A percentile compares a stretch with the other conserved stretches of the same genome.
These are phyloP conservation scores for Termitomyces sp. DNA, from an alignment of 1,284 basidiomycete genomes.

Conservation along the genomic window DNA sequence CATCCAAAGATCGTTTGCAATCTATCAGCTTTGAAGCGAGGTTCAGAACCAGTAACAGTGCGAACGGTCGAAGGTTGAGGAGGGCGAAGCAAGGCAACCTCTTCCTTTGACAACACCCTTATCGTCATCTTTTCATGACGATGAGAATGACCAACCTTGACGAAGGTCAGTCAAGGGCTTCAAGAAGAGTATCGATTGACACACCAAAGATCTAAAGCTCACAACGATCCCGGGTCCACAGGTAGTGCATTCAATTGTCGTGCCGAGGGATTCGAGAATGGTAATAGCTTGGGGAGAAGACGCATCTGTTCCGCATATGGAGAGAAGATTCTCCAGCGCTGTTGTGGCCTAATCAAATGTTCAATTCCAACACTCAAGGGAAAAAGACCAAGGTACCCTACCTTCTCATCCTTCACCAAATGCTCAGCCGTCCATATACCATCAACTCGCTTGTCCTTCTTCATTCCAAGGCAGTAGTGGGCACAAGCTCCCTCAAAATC, in stretches of 20 bases:
- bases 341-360: constrained; percentile 36
- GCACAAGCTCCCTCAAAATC: constrained; percentile 52
- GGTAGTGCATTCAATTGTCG: constrained; percentile 43
- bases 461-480: constrained; percentile 44
- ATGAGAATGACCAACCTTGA: constrained; percentile 55
- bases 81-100: constrained; percentile 22
- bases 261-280: constrained; percentile 23
- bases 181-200: constrained; percentile 18
- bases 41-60: constrained; percentile 25
- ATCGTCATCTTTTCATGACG: constrained; percentile 55
- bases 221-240: constrained; percentile 51
- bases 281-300: constrained; percentile 27
- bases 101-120: constrained; percentile 25
- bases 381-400: constrained; percentile 38
- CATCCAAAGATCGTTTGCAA: constrained; percentile 44
- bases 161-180: not conserved
- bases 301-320: constrained; percentile 26
- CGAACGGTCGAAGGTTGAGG: constrained; percentile 30
- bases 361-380: not conserved
- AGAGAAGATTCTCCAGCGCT: constrained; percentile 35
- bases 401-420: constrained; percentile 57
- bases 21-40: constrained; percentile 24
- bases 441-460: constrained; percentile 25
- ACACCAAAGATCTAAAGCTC: constrained; percentile 45
- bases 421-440: constrained; percentile 42